Base-by-base conservation (phyloP, 768 basidiomycete species). In the Leccinum subgranulosum region DNA sequence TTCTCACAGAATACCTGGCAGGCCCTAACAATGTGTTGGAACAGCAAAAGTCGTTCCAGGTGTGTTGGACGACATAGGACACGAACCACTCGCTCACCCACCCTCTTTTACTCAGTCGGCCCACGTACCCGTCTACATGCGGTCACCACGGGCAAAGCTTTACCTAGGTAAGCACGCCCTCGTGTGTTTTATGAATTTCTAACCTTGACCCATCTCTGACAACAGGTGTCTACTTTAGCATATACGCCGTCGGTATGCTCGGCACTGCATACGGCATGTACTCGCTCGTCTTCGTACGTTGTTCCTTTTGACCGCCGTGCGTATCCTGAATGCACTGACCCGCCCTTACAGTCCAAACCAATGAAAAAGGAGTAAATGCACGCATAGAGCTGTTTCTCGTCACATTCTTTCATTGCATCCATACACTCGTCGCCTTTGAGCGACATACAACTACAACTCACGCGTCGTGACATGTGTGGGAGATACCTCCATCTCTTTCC, bases 1-100 rank as follows among this genome's bases (percentile, higher is more conserved):
- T 0, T 49, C 21, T 29, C 7, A 49, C 17, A 23, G 3, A 19
- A 0, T 17, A 12, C 3, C n/a, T n/a, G n/a, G n/a, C 6, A 84
- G 84, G 80, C 70, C 86, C 84, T 63, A 88, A 92, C 77, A 69
- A 70, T 54, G 79, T 90, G 60, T 71, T 83, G 43, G 82, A 86
- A 74, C 85, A 75, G 69, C 90, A 92, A 74, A 83, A 74, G 75
- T 59, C 68, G 47, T 79, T 83, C 71, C 90, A 92, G 79, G 90
- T 90, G 57, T 34, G 70, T 50, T 41, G 9, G 17, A 9, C 45
- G 29, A 50, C 25, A 3, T 25, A 1, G 11, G 15, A 23, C n/a
- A 11, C 17, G 19, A 34, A 27, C 17, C 56, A 21, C 48, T 28
- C 12, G 7, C 49, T 46, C 51, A 58, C 59, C 50, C 60, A 60